Conservation (phyloP, 2,329 filamentous ascomycete genomes). For the Penicillium aurantiogriseum region DNA sequence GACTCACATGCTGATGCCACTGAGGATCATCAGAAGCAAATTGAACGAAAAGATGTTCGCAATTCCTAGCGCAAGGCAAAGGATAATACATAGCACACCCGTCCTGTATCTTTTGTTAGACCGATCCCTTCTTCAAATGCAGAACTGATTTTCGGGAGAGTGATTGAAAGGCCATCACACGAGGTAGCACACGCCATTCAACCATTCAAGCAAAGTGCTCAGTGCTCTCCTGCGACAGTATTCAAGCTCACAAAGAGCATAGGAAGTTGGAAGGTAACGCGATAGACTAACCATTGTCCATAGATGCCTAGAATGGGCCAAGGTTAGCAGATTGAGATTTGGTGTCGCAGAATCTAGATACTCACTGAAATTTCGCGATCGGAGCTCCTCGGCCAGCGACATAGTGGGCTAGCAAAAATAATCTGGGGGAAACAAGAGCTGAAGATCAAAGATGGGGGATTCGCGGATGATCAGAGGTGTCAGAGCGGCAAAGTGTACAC, state of each 20-base stretch:
- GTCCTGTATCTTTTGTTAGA: slow-evolving; percentile 36
- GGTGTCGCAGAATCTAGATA: slow-evolving; percentile 16
- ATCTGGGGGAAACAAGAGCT: not conserved
- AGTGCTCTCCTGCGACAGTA: not conserved
- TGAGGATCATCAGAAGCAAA: slow-evolving; percentile 58
- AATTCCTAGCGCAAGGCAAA: slow-evolving; percentile 67
- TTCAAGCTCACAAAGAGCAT: not conserved
- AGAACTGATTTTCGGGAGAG: not conserved
- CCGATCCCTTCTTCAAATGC: not conserved
- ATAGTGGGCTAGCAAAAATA: slow-evolving; percentile 39
- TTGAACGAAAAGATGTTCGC: slow-evolving; percentile 66
- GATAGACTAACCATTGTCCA: slow-evolving; percentile 61
- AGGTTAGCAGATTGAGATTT: slow-evolving; percentile 24
- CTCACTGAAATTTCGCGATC: slow-evolving; percentile 66
- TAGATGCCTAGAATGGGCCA: slow-evolving; percentile 57
- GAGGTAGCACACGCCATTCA: not conserved
- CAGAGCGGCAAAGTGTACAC: slow-evolving; percentile 10
- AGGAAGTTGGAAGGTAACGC: not conserved
- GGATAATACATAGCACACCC: slow-evolving; percentile 59
- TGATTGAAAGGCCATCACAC: not conserved
- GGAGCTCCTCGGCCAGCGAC: slow-evolving; percentile 63
- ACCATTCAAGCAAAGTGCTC: not conserved
- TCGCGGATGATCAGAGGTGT: slow-evolving; percentile 10
- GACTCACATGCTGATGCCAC: slow-evolving; percentile 57
- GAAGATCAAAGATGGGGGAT: slow-evolving; percentile 3